These are phyloP conservation scores for Tolypocladium capitatum DNA, from an alignment of 2,329 filamentous ascomycete species.

Conservation along the genomic window DNA sequence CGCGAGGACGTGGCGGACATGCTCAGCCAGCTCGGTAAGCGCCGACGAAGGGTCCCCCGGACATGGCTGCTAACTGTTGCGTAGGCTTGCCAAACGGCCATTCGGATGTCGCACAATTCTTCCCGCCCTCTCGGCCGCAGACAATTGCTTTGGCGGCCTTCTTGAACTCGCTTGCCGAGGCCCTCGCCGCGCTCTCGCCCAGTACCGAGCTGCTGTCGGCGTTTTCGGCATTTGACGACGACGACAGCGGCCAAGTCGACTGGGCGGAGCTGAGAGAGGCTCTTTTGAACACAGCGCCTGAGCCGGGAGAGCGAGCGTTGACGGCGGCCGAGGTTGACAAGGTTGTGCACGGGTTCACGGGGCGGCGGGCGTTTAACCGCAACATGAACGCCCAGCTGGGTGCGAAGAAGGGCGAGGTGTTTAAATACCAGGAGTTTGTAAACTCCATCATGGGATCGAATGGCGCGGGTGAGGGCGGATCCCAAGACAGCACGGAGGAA, in stretches of 20 bases:
- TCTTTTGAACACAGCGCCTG: constrained; percentile 67
- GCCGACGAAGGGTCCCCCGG: no score
- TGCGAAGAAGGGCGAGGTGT: constrained; percentile 67
- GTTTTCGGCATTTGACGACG: constrained; percentile 89
- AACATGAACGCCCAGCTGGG: constrained; percentile 36
- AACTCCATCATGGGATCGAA: constrained; percentile 48
- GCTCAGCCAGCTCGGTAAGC: constrained; percentile 65
- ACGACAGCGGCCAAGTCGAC: constrained; percentile 88
- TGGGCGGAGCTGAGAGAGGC: constrained; percentile 71
- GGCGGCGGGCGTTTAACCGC: constrained; percentile 69
- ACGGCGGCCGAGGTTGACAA: constrained; percentile 68
- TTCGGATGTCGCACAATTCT: constrained; percentile 66
- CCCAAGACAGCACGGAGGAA: constrained; percentile 15
- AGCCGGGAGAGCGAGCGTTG: constrained; percentile 52
- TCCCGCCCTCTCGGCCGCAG: constrained; percentile 57
- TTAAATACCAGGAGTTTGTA: constrained; percentile 89
- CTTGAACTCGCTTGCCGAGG: constrained; percentile 65
- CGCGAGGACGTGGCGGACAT: constrained; percentile 78
- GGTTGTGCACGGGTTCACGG: constrained; percentile 77
- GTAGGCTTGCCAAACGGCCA: constrained; percentile 60
- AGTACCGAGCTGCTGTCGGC: constrained; percentile 73
- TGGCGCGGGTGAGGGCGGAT: constrained; percentile 15
- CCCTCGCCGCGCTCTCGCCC: constrained; percentile 62
- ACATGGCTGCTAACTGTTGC: constrained; percentile 3
- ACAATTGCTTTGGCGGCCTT: constrained; percentile 77